phyloP scores from a whole-genome alignment of 1,284 basidiomycete species.

The Ganoderma resinaceum region DNA sequence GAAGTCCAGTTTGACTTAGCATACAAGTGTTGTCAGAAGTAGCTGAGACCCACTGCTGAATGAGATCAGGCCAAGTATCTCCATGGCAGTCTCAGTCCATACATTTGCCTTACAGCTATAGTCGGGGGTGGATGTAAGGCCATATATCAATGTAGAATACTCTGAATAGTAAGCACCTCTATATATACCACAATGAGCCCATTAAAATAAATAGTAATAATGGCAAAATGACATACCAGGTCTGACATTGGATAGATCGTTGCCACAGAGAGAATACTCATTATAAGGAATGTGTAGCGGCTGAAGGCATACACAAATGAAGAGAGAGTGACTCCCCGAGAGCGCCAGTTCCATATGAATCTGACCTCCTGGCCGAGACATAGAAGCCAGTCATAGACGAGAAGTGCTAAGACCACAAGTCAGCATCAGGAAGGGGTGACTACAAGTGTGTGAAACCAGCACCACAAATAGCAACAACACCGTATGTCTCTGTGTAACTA shows the following conservation, averaged over 20 bases:
- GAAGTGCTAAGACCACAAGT: not conserved
- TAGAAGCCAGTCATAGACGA: not conserved
- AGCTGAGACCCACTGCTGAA: not conserved
- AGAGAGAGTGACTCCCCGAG: not conserved
- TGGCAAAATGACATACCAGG: not conserved
- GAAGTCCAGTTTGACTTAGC: not conserved
- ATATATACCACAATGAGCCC: not conserved
- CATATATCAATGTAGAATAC: not conserved
- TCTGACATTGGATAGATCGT: not conserved
- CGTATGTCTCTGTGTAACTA: not conserved
- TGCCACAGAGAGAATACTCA: not conserved
- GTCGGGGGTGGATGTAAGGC: too few species aligned
- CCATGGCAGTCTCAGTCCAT: not conserved
- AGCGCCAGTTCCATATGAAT: not conserved
- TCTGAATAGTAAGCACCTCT: not conserved
- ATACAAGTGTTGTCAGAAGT: not conserved
- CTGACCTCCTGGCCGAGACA: not conserved
- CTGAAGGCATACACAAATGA: not conserved
- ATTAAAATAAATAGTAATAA: not conserved
- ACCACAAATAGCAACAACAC: not conserved
- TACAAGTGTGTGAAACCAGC: not conserved
- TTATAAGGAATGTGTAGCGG: not conserved
- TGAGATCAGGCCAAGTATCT: not conserved
- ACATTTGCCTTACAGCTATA: not conserved
- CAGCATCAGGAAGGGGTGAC: not conserved